Evolutionary conservation across 2,329 filamentous ascomycete genomes (phyloP).

Genomic region (Exophiala spinifera): DNA sequence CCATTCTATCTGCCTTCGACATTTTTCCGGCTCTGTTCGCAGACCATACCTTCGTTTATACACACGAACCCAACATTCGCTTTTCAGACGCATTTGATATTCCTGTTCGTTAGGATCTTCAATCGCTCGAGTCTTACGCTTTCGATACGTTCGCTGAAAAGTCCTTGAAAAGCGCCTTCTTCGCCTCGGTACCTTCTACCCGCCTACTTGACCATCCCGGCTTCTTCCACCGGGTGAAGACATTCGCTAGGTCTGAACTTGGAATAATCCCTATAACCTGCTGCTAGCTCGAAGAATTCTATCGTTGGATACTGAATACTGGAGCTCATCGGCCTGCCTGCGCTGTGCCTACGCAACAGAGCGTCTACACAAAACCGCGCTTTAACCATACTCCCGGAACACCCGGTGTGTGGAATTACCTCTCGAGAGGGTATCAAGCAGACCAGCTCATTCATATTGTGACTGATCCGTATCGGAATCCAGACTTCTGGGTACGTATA

Average conservation of each 20-base stretch:
- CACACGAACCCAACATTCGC: conserved; percentile 24
- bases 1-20: conserved; percentile 21
- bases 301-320: background rate
- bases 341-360: background rate
- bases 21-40: conserved; percentile 29
- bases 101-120: conserved; percentile 25
- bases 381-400: background rate
- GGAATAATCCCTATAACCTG: background rate
- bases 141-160: conserved; percentile 26
- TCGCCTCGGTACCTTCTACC: background rate
- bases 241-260: conserved; percentile 1
- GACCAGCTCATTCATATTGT: background rate
- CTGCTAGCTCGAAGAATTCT: background rate
- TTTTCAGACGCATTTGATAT: conserved; percentile 23
- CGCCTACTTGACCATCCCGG: background rate
- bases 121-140: conserved; percentile 29
- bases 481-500: conserved; percentile 15
- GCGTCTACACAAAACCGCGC: background rate
- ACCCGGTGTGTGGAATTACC: background rate
- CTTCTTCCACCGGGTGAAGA: background rate
- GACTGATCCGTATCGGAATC: conserved; percentile 13
- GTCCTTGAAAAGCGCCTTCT: background rate
- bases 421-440: background rate
- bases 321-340: background rate
- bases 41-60: conserved; percentile 31